Percentiles rank a stretch among this genome's conserved stretches.
Evolutionary conservation across 768 basidiomycete species (phyloP).

Genomic region (Psilocybe sp.): DNA sequence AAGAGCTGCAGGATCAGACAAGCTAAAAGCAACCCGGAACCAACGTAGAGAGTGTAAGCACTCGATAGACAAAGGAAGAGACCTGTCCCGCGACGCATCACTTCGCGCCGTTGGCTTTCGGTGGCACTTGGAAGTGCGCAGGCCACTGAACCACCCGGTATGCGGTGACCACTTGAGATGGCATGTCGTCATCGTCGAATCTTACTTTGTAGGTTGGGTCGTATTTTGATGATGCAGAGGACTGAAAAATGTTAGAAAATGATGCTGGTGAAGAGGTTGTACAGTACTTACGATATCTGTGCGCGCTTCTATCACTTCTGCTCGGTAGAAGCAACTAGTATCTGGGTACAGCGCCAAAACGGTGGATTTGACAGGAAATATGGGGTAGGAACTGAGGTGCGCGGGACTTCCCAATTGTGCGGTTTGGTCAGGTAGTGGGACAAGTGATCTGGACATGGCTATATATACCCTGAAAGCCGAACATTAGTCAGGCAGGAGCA

Average conservation of each 20-base stretch:
- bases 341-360: slow-evolving; percentile 91
- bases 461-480: slow-evolving; percentile 51
- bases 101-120: not conserved
- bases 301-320: slow-evolving; percentile 70
- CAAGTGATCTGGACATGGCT: slow-evolving; percentile 67
- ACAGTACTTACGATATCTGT: slow-evolving; percentile 29
- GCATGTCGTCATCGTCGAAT: slow-evolving; percentile 88
- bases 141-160: slow-evolving; percentile 86
- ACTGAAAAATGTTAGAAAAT: slow-evolving; percentile 15
- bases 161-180: slow-evolving; percentile 73
- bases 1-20: no score
- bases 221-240: slow-evolving; percentile 41
- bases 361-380: slow-evolving; percentile 66
- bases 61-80: not conserved
- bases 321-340: slow-evolving; percentile 88
- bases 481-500: not conserved
- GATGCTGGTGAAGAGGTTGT: slow-evolving; percentile 1
- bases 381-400: slow-evolving; percentile 68
- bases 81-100: not conserved
- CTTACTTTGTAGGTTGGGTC: slow-evolving; percentile 71
- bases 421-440: slow-evolving; percentile 76
- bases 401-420: slow-evolving; percentile 55
- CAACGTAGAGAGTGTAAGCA: not conserved
- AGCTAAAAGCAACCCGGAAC: not conserved
- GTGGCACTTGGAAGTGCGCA: slow-evolving; percentile 21